Percentiles rank a stretch among this genome's conserved stretches.
These are phyloP conservation scores for Verticillium isaacii DNA, from an alignment of 2,329 filamentous ascomycete genomes.

Conservation along the genomic window DNA sequence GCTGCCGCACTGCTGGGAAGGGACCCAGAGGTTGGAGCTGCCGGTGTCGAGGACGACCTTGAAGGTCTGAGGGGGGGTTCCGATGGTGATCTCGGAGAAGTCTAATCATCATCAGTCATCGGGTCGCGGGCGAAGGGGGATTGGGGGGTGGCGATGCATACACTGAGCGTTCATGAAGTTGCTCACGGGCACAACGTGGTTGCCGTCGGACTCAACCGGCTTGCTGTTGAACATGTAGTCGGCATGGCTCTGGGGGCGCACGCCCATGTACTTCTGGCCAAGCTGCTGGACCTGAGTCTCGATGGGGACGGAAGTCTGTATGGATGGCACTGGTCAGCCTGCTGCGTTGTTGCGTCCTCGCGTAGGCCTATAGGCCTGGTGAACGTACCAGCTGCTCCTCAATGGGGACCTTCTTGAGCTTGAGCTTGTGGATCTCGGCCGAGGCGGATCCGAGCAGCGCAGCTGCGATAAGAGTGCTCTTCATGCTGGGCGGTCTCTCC, in stretches of 20 bases:
- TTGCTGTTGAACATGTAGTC: slow-evolving; percentile 78
- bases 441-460: slow-evolving; percentile 77
- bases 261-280: slow-evolving; percentile 93
- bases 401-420: slow-evolving; percentile 93
- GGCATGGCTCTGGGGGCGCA: slow-evolving; percentile 63
- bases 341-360: neutral
- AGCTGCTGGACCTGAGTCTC: slow-evolving; percentile 76
- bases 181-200: slow-evolving; percentile 81
- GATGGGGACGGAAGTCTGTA: slow-evolving; percentile 70
- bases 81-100: slow-evolving; percentile 94
- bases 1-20: slow-evolving; percentile 81
- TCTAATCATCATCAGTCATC: slow-evolving; percentile 46
- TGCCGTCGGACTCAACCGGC: slow-evolving; percentile 57
- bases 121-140: neutral
- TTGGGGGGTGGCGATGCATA: slow-evolving; percentile 42
- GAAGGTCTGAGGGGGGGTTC: slow-evolving; percentile 88
- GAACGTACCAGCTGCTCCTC: slow-evolving; percentile 81
- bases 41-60: slow-evolving; percentile 98
- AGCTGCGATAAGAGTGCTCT: slow-evolving; percentile 75
- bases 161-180: slow-evolving; percentile 99
- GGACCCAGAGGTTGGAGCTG: slow-evolving; percentile 99
- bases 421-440: slow-evolving; percentile 90
- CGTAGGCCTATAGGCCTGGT: neutral
- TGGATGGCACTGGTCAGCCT: slow-evolving; percentile 9
- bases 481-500: slow-evolving; percentile 59